A percentile compares a stretch with the other conserved stretches of the same genome.
Conservation (phyloP, 495 filamentous ascomycete genomes). For the Ascobolus immersus region DNA sequence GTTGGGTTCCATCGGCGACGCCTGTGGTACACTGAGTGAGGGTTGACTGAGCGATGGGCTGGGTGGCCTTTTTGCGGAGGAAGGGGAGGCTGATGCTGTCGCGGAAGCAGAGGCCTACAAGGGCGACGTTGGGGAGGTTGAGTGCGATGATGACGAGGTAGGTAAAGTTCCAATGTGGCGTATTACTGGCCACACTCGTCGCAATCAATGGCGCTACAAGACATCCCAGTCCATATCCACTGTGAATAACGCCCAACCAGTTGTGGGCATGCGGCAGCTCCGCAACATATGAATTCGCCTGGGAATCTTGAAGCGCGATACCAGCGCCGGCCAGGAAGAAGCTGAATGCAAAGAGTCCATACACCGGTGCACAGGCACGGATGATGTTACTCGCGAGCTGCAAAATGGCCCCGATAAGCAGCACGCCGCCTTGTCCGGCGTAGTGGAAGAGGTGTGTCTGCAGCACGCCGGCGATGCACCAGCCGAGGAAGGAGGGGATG, state of each 20-base stretch:
- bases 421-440: slow-evolving; percentile 22
- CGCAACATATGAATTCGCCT: slow-evolving; percentile 27
- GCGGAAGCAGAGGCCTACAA: too few species aligned
- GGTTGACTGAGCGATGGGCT: too few species aligned
- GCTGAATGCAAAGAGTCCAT: slow-evolving; percentile 21
- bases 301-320: slow-evolving; percentile 28
- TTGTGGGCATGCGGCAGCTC: slow-evolving; percentile 23
- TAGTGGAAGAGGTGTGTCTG: slow-evolving; percentile 23
- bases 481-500: slow-evolving; percentile 22
- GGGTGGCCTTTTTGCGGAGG: too few species aligned
- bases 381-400: slow-evolving; percentile 24
- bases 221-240: slow-evolving; percentile 27
- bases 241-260: slow-evolving; percentile 32
- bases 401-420: slow-evolving; percentile 23
- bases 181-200: slow-evolving; percentile 23
- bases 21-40: too few species aligned
- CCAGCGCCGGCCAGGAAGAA: slow-evolving; percentile 27
- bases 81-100: too few species aligned
- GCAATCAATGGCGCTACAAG: slow-evolving; percentile 27
- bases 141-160: too few species aligned
- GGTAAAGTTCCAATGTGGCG: too few species aligned
- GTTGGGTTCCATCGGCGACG: too few species aligned
- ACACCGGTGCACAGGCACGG: slow-evolving; percentile 25
- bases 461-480: slow-evolving; percentile 23
- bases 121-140: too few species aligned